Base-by-base conservation (phyloP, 176 grass and related monocot species). In the Cocos nucifera region DNA sequence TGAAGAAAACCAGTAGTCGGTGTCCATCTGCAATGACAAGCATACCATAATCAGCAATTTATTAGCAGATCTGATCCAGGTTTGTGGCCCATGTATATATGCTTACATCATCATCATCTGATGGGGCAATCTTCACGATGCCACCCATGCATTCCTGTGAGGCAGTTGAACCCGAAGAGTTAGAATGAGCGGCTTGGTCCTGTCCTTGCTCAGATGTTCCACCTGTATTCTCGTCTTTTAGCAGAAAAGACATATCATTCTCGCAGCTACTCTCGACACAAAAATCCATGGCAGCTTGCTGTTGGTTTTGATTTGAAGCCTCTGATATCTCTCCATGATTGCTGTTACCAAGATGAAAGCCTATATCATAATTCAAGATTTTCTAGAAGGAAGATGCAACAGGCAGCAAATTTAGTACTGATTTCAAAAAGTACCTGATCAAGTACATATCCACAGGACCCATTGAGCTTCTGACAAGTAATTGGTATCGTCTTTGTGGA, bases 61-160 rank as follows among this genome's bases (percentile, higher is more conserved):
- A 19, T 19, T 56, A 20, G 12, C 54, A 22, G 8, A 21, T 56
- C 54, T 20, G 18, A 21, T 20, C 7, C 18, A 6, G 22, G 9
- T 22, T 56, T 20, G 19, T 22, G 22, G 54, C 19, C 22, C 4
- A 20, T 19, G 6, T 56, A 10, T 10, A 22, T 19, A 21, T 3
- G 18, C 54, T 22, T 22, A 56, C 54, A 56, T 56, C 54, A 56
- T n/a, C 17, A 56, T n/a, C 17, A 56, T 56, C 17, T 22, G 54
- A 56, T 20, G 54, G 19, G 54, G 22, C 54, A 22, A 56, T 21
- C 22, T 56, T 8, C 19, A 56, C 19, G 22, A 56, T 56, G 58
- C 80, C 83, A 64, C 72, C 19, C 61, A 75, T 62, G 25, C 16
- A 50, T 62, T 87, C 80, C 16, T 22, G 54, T 4, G 19, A 22